Percentiles rank a stretch among this genome's conserved stretches.
Conservation (phyloP, 140 eudicot genomes). For the Oenanthe javanica region DNA sequence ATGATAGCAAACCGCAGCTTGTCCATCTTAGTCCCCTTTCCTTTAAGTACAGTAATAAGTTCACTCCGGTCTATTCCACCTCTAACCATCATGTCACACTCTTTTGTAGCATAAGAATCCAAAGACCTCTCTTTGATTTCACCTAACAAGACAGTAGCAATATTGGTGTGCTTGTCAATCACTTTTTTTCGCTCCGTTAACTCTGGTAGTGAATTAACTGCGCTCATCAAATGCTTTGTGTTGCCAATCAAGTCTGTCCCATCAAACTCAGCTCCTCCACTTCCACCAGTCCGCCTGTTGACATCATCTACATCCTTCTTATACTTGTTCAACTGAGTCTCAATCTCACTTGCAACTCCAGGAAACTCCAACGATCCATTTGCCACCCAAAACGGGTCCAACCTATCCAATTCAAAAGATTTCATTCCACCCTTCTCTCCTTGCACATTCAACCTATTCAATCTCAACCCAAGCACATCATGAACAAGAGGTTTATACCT, state of each 20-base stretch:
- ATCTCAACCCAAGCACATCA: constrained; percentile 81
- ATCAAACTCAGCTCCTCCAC: constrained; percentile 78
- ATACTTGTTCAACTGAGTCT: constrained; percentile 71
- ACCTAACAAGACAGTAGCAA: constrained; percentile 77
- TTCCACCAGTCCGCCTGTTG: constrained; percentile 76
- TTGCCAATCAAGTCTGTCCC: constrained; percentile 90
- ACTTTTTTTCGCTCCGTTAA: constrained; percentile 84
- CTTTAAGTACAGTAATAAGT: constrained; percentile 73
- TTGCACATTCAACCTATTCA: constrained; percentile 70
- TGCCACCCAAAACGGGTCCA: constrained; percentile 78
- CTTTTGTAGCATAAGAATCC: constrained; percentile 78
- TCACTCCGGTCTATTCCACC: constrained; percentile 82
- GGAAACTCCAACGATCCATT: constrained; percentile 90
- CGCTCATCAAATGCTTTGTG: constrained; percentile 92
- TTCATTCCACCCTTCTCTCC: constrained; percentile 87
- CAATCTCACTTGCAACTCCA: constrained; percentile 83
- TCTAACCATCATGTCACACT: constrained; percentile 83
- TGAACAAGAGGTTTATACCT: constrained; percentile 93
- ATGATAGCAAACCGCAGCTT: constrained; percentile 91
- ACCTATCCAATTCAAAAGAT: constrained; percentile 71
- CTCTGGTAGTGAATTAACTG: constrained; percentile 89
- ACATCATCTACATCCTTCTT: constrained; percentile 94
- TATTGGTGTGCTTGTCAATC: constrained; percentile 90
- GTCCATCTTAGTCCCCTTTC: constrained; percentile 76
- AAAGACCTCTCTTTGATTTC: constrained; percentile 87